phyloP scores from a whole-genome alignment of 495 filamentous ascomycete species.

The Penicillium roqueforti region DNA sequence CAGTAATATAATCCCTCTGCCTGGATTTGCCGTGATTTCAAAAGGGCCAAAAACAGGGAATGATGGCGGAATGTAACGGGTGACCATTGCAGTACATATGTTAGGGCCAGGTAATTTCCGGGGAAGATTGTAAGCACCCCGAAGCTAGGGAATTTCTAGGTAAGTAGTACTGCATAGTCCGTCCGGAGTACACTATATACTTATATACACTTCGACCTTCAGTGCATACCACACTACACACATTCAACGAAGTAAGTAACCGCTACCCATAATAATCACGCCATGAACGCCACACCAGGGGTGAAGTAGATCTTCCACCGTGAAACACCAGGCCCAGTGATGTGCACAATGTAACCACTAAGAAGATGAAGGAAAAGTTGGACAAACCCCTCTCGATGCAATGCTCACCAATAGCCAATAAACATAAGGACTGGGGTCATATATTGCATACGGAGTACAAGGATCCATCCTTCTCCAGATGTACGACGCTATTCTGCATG shows the following conservation, averaged over 20 bases:
- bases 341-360: conserved; percentile 19
- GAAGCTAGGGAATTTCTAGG: background rate
- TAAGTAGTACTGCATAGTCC: background rate
- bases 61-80: conserved; percentile 3
- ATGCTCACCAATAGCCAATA: conserved; percentile 1
- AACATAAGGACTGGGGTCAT: background rate
- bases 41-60: background rate
- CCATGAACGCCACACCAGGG: conserved; percentile 18
- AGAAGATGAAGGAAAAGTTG: background rate
- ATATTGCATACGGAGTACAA: conserved; percentile 3
- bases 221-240: background rate
- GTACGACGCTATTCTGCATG: conserved; percentile 7
- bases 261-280: conserved; percentile 16
- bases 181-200: background rate
- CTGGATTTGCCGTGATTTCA: background rate
- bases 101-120: background rate
- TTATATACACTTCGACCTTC: background rate
- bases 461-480: conserved; percentile 6
- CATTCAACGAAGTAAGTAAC: background rate
- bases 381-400: conserved; percentile 1
- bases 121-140: background rate
- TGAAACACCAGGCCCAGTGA: conserved; percentile 24
- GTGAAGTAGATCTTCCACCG: conserved; percentile 16
- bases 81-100: background rate
- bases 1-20: conserved; percentile 4